A percentile compares a stretch with the other conserved stretches of the same genome.
These are phyloP conservation scores for Epichloe sylvatica DNA, from an alignment of 2,329 filamentous ascomycete genomes.

Conservation along the genomic window DNA sequence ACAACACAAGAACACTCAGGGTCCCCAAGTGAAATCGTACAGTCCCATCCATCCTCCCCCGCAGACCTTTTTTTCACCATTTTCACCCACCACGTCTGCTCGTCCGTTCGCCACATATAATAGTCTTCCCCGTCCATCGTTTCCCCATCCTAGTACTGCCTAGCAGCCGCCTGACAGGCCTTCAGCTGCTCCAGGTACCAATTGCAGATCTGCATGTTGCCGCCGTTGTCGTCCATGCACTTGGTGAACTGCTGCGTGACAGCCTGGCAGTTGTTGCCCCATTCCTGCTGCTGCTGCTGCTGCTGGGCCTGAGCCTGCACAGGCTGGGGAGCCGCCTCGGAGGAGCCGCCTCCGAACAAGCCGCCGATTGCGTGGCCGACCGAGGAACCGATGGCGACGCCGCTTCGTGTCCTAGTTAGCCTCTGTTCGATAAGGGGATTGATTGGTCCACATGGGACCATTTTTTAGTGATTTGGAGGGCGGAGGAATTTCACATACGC, in stretches of 20 bases:
- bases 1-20: conserved; percentile 1
- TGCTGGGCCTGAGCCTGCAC: conserved; percentile 36
- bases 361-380: conserved; percentile 91
- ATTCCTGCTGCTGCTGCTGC: conserved; percentile 41
- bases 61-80: not conserved
- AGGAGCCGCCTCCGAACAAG: conserved; percentile 62
- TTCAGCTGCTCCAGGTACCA: conserved; percentile 98
- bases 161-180: conserved; percentile 68
- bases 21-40: no score
- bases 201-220: conserved; percentile 88
- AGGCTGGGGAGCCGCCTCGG: conserved; percentile 34
- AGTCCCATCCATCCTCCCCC: not conserved
- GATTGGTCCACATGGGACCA: no score
- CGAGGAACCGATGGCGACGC: conserved; percentile 89
- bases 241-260: conserved; percentile 78
- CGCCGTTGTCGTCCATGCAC: conserved; percentile 92
- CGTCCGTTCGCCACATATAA: not conserved
- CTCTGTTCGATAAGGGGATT: not conserved
- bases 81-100: not conserved
- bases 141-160: conserved; percentile 46
- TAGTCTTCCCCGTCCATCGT: conserved; percentile 1
- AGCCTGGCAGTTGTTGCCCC: conserved; percentile 54
- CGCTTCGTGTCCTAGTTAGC: conserved; percentile 37
- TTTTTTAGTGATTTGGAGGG: not conserved
- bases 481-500: conserved; percentile 53